Percentiles rank a stretch among this genome's conserved stretches.
phyloP scores from a whole-genome alignment of 2,329 filamentous ascomycete species.

The Dactylellina leptospora region DNA sequence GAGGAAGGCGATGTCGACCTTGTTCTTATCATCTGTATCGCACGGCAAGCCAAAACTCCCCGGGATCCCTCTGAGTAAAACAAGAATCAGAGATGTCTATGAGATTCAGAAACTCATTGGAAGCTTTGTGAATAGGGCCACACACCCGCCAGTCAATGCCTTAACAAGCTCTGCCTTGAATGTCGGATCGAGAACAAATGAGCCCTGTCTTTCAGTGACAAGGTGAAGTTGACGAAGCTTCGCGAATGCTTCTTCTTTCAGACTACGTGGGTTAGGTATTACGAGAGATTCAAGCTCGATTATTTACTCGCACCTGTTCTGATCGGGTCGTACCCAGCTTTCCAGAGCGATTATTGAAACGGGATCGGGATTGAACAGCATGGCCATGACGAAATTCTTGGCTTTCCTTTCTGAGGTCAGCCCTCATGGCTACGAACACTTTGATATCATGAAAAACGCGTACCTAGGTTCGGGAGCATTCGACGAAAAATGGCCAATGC shows the following conservation, averaged over 20 bases:
- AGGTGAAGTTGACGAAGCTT: slow-evolving; percentile 89
- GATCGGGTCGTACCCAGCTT: slow-evolving; percentile 79
- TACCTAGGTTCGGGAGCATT: slow-evolving; percentile 92
- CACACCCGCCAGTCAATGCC: slow-evolving; percentile 79
- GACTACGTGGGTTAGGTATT: slow-evolving; percentile 66
- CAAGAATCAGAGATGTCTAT: background rate
- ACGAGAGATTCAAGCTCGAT: slow-evolving; percentile 1
- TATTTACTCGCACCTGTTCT: slow-evolving; percentile 64
- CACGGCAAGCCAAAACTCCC: slow-evolving; percentile 91
- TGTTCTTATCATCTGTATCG: slow-evolving; percentile 67
- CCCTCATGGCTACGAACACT: background rate
- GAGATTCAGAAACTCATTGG: too few species aligned
- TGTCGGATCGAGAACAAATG: slow-evolving; percentile 72
- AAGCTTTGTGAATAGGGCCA: too few species aligned
- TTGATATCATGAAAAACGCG: slow-evolving; percentile 19
- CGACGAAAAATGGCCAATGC: slow-evolving; percentile 94
- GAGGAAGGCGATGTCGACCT: slow-evolving; percentile 75
- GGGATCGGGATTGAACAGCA: slow-evolving; percentile 87
- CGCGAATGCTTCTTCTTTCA: slow-evolving; percentile 83
- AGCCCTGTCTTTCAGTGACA: slow-evolving; percentile 65
- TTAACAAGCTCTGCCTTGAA: slow-evolving; percentile 85
- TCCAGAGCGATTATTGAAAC: slow-evolving; percentile 83
- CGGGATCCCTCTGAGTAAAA: slow-evolving; percentile 68
- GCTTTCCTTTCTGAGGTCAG: slow-evolving; percentile 63
- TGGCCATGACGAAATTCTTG: slow-evolving; percentile 93